Evolutionary conservation across 768 basidiomycete species (phyloP).

Genomic region (Mycena sanguinolenta): DNA sequence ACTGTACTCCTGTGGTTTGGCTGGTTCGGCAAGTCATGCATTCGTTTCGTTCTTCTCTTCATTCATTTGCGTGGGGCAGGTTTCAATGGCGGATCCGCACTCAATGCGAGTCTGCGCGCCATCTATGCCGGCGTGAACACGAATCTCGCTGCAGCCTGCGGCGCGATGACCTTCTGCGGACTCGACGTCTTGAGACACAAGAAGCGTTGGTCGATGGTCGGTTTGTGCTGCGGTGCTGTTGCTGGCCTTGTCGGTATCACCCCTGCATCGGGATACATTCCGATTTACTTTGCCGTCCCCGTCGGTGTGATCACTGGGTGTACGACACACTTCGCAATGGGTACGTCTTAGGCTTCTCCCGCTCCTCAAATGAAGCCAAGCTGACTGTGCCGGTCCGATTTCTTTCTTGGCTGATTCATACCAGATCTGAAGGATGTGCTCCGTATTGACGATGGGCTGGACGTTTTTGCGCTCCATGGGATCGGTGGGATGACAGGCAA

Average conservation of each 20-base stretch:
- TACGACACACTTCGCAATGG: conserved; percentile 21
- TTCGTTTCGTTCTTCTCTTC: neutral
- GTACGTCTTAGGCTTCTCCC: neutral
- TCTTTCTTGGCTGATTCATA: neutral
- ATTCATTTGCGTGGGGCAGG: neutral
- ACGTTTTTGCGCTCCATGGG: conserved; percentile 24
- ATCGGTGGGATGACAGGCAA: conserved; percentile 23
- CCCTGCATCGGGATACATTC: conserved; percentile 18
- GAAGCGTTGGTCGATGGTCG: conserved; percentile 27
- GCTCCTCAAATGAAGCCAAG: neutral
- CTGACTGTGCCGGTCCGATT: no score
- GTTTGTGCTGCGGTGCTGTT: conserved; percentile 24
- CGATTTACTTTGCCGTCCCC: conserved; percentile 25
- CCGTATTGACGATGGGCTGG: conserved; percentile 24
- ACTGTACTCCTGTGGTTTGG: conserved; percentile 24
- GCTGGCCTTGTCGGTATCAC: conserved; percentile 27
- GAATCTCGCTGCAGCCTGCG: conserved; percentile 18
- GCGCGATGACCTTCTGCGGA: conserved; percentile 20
- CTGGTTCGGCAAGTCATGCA: conserved; percentile 14
- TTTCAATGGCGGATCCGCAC: conserved; percentile 26
- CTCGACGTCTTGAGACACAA: conserved; percentile 20
- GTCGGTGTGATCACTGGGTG: conserved; percentile 16
- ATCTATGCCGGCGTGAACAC: conserved; percentile 24
- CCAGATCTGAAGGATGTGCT: conserved; percentile 17
- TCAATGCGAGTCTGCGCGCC: conserved; percentile 21